phyloP scores from a whole-genome alignment of 768 basidiomycete species.

The Crassisporium funariophilum region DNA sequence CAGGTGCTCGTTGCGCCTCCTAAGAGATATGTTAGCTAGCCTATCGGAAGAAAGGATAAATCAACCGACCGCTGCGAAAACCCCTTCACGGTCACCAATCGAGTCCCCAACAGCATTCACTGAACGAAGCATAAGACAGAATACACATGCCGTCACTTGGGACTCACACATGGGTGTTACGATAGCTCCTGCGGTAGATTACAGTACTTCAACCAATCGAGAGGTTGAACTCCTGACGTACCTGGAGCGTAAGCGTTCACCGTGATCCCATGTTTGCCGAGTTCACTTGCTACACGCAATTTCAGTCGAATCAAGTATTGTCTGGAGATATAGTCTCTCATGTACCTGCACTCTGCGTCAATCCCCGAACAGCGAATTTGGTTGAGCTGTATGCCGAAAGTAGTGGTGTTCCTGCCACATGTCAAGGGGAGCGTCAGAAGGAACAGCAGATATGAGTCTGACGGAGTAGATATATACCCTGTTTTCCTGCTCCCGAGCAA shows the following conservation, averaged over 20 bases:
- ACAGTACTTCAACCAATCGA: background rate
- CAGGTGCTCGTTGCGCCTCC: constrained; percentile 3
- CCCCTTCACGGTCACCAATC: background rate
- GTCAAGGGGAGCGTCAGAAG: background rate
- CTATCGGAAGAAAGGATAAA: background rate
- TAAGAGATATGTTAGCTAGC: background rate
- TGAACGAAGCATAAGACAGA: background rate
- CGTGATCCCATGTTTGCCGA: constrained; percentile 29
- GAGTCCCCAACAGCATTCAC: constrained; percentile 2
- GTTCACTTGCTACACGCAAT: constrained; percentile 22
- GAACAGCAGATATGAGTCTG: background rate
- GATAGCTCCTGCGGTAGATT: constrained; percentile 16
- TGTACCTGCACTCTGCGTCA: constrained; percentile 40
- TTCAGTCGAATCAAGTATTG: no score
- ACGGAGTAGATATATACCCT: constrained; percentile 16
- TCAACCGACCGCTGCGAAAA: background rate
- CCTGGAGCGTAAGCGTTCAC: constrained; percentile 40
- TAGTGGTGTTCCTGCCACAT: background rate
- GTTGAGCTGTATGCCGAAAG: no score
- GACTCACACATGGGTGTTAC: constrained; percentile 26
- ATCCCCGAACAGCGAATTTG: constrained; percentile 36
- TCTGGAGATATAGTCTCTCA: no score
- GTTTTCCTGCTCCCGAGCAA: constrained; percentile 32
- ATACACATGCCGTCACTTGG: no score
- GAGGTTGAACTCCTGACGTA: background rate